These are phyloP conservation scores for Curvularia lunata DNA, from an alignment of 2,329 filamentous ascomycete species.

Conservation along the genomic window DNA sequence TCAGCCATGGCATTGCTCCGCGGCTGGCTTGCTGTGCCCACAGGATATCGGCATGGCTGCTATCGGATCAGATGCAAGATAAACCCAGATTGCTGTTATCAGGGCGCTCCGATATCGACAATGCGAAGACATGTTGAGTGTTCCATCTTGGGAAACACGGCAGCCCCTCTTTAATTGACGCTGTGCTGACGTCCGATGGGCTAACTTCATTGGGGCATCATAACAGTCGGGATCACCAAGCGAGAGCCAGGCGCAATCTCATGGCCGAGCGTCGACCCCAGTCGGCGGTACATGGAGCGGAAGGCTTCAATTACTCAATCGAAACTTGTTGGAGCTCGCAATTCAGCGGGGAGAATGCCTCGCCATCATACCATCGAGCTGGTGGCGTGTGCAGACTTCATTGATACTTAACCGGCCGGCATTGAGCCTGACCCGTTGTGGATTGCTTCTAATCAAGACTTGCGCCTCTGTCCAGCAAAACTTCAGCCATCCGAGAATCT, in stretches of 20 bases:
- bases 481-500: neutral
- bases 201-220: slow-evolving; percentile 8
- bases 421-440: slow-evolving; percentile 12
- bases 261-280: slow-evolving; percentile 5
- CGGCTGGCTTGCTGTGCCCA: slow-evolving; percentile 10
- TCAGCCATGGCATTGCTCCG: slow-evolving; percentile 19
- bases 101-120: neutral
- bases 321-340: slow-evolving; percentile 6
- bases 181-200: slow-evolving; percentile 4
- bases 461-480: slow-evolving; percentile 2
- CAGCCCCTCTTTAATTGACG: slow-evolving; percentile 4
- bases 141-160: neutral
- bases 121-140: neutral
- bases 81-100: slow-evolving; percentile 5
- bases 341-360: slow-evolving; percentile 12
- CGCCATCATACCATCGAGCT: slow-evolving; percentile 13
- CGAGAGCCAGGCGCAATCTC: slow-evolving; percentile 9
- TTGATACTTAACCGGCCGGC: slow-evolving; percentile 18
- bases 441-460: slow-evolving; percentile 14
- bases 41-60: neutral
- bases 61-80: slow-evolving; percentile 1
- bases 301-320: slow-evolving; percentile 16
- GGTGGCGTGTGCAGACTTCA: slow-evolving; percentile 26
- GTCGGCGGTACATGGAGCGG: slow-evolving; percentile 8
- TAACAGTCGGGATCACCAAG: slow-evolving; percentile 18